Percentiles rank a stretch among this genome's conserved stretches.
Evolutionary conservation across 495 filamentous ascomycete genomes (phyloP).

Genomic region (Neurospora sp.): DNA sequence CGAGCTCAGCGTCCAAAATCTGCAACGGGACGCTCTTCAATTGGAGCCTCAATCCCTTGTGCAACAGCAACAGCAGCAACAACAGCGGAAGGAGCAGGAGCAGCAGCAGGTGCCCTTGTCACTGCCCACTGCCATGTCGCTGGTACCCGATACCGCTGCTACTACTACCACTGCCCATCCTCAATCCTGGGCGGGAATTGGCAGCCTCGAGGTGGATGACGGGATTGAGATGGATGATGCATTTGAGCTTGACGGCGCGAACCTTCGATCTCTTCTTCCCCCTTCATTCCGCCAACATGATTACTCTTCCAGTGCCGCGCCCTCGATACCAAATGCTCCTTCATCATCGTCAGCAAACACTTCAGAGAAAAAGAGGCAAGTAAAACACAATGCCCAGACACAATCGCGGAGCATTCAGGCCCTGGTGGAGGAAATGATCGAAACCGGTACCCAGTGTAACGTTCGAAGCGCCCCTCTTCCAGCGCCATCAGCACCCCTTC

Average conservation of each 20-base stretch:
- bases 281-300: background rate
- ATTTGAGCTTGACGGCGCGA: background rate
- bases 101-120: background rate
- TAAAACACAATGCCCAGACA: constrained; percentile 6
- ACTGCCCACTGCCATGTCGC: background rate
- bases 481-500: constrained; percentile 1
- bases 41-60: background rate
- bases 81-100: background rate
- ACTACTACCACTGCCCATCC: background rate
- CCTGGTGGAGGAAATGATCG: constrained; percentile 27
- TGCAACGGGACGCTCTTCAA: constrained; percentile 4
- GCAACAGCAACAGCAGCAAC: constrained; percentile 3
- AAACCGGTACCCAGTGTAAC: constrained; percentile 26
- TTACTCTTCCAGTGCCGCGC: background rate
- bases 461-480: constrained; percentile 16
- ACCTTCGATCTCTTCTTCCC: background rate
- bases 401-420: constrained; percentile 11
- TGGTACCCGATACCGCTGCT: background rate
- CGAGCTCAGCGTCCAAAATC: constrained; percentile 27
- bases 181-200: background rate
- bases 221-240: background rate
- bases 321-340: background rate
- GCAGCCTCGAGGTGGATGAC: background rate
- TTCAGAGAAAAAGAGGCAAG: background rate
- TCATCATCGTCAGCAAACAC: background rate